Percentiles rank a stretch among this genome's conserved stretches.
Evolutionary conservation across 2,329 filamentous ascomycete species (phyloP).

Genomic region (Fusarium udum): DNA sequence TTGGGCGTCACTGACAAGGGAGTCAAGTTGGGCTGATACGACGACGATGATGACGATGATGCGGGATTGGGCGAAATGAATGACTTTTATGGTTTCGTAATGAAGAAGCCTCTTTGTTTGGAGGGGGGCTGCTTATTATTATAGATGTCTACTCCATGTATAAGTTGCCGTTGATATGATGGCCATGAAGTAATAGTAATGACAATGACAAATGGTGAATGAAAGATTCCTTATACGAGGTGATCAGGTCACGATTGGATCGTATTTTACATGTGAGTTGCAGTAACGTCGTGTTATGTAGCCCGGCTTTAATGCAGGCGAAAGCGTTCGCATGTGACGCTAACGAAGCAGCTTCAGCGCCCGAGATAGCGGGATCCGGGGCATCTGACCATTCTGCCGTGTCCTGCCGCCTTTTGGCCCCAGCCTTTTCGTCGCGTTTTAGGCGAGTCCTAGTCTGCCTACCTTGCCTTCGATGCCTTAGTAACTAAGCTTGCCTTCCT

Average conservation of each 20-base stretch:
- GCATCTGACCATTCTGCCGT: slow-evolving; percentile 42
- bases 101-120: neutral
- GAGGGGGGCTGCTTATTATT: neutral
- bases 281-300: slow-evolving; percentile 11
- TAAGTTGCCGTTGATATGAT: neutral
- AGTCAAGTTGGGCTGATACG: slow-evolving; percentile 24
- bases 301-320: slow-evolving; percentile 23
- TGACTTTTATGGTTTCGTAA: slow-evolving; percentile 10
- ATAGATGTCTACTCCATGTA: slow-evolving; percentile 2
- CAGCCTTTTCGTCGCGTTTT: slow-evolving; percentile 44
- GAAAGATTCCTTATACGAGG: neutral
- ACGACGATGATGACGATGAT: slow-evolving; percentile 1
- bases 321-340: slow-evolving; percentile 38
- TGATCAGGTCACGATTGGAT: neutral
- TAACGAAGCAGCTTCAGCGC: slow-evolving; percentile 23
- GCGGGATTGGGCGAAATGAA: slow-evolving; percentile 23
- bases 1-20: slow-evolving; percentile 37
- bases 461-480: neutral
- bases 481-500: slow-evolving; percentile 21
- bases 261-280: slow-evolving; percentile 5
- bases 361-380: slow-evolving; percentile 22
- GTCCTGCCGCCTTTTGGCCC: slow-evolving; percentile 40
- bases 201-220: slow-evolving; percentile 1
- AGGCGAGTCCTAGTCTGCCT: neutral
- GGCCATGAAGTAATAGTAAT: slow-evolving; percentile 29